A percentile compares a stretch with the other conserved stretches of the same genome.
These are phyloP conservation scores for Xylaria multiplex DNA, from an alignment of 2,329 filamentous ascomycete genomes.

Conservation along the genomic window DNA sequence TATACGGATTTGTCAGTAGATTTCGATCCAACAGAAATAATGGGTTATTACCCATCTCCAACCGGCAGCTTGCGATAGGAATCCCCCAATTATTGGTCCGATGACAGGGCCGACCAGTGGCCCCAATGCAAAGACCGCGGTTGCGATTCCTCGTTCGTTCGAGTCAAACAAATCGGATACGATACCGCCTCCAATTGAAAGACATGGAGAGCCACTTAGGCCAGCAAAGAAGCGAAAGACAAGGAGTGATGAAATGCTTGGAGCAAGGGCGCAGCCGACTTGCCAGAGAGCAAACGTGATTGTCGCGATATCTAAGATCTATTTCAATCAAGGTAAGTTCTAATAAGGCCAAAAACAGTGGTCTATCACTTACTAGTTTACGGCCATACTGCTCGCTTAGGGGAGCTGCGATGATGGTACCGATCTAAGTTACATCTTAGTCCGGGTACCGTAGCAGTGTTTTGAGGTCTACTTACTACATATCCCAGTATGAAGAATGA, in stretches of 20 bases:
- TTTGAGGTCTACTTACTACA: constrained; percentile 24
- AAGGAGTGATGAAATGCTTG: constrained; percentile 31
- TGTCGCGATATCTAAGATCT: constrained; percentile 31
- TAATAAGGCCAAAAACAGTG: not conserved
- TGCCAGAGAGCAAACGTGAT: constrained; percentile 32
- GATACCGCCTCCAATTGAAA: constrained; percentile 34
- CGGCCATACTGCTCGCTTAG: constrained; percentile 35
- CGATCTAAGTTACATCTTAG: constrained; percentile 23
- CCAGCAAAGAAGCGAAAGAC: constrained; percentile 28
- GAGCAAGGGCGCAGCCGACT: constrained; percentile 30
- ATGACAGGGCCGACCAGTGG: constrained; percentile 35
- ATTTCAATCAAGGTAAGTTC: constrained; percentile 12
- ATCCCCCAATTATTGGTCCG: constrained; percentile 33
- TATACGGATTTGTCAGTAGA: constrained; percentile 13
- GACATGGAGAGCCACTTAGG: constrained; percentile 31
- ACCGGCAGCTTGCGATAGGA: constrained; percentile 27
- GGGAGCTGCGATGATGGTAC: constrained; percentile 33
- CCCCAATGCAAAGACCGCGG: constrained; percentile 32
- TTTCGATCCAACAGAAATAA: not conserved
- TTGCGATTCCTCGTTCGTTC: constrained; percentile 29
- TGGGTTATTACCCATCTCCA: constrained; percentile 33
- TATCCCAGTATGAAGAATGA: constrained; percentile 37
- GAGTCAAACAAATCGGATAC: constrained; percentile 33
- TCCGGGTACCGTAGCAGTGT: not conserved
- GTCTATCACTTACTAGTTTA: constrained; percentile 25